Evolutionary conservation across 345 rosid species (phyloP), one percentile per base, ranked within the genome.

Genomic region (Eucalyptus pauciflora): DNA sequence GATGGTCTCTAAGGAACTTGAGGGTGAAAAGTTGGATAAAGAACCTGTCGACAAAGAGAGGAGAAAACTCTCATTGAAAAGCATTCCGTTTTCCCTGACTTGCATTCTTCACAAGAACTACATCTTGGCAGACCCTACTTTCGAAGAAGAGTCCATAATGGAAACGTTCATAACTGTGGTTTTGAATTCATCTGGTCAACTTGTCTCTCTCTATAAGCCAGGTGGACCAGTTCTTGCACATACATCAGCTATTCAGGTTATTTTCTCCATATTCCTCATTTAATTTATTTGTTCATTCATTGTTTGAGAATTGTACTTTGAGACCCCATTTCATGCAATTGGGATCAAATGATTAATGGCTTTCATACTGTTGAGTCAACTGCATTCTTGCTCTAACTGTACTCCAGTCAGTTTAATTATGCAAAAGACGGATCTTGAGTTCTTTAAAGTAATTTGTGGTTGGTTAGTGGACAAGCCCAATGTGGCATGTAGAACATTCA

Each of bases 71-170:
- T 92, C 93, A 2, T 93, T 95, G 37, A 91, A 91, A 89, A 95
- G 93, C 94, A 91, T 92, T 25, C 98, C 99, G 2, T 95, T 94
- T 92, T 95, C 97, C 37, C 91, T 97, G 91, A 96, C 99, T 49
- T 95, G 96, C 90, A 86, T 95, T 87, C 97, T 97, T 89, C 95
- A 97, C 93, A 96, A 94, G 93, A 96, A 92, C 50, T 93, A 96
- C 92, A 94, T 97, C 89, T 90, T 97, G 91, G 96, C 95, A n/a
- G 99, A 96, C 89, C 98, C 99, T 33, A 96, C 96, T 69, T 92
- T 96, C 3, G 99, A 97, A 94, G 99, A 97, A 93, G 99, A 97
- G 90, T 92, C 96, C 8, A 91, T 95, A 81, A 96, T 97, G 99
- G 97, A 96, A 92, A 96, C 99, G 49, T 87, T 91, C 43, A 93